A percentile compares a stretch with the other conserved stretches of the same genome.
These are phyloP conservation scores for Saxophila tyrrhenica DNA, from an alignment of 495 filamentous ascomycete genomes.

Conservation along the genomic window DNA sequence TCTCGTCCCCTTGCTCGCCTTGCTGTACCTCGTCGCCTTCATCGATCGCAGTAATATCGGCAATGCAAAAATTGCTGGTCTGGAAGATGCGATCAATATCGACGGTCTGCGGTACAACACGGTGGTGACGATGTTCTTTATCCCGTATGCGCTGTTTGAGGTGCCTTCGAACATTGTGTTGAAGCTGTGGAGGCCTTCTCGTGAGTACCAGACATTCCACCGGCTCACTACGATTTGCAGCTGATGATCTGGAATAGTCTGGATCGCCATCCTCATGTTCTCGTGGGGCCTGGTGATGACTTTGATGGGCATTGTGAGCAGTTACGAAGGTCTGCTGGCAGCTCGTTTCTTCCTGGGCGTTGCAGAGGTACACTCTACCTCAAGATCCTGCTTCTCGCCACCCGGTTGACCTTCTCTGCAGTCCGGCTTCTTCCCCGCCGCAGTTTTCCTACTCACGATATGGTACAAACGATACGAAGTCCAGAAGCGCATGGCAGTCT, in stretches of 20 bases:
- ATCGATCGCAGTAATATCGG: constrained; percentile 16
- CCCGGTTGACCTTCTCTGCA: neutral
- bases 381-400: neutral
- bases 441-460: constrained; percentile 42
- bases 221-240: constrained; percentile 40
- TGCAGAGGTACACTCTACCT: constrained; percentile 31
- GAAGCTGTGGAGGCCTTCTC: constrained; percentile 47
- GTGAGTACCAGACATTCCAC: constrained; percentile 13
- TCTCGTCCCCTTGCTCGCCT: constrained; percentile 8
- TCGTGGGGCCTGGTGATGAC: neutral
- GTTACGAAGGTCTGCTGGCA: constrained; percentile 26
- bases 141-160: constrained; percentile 56
- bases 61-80: constrained; percentile 8
- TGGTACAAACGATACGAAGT: constrained; percentile 40
- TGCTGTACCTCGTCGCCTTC: constrained; percentile 14
- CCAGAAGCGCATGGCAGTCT: constrained; percentile 58
- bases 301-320: neutral
- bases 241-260: constrained; percentile 48
- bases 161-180: constrained; percentile 62
- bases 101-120: constrained; percentile 59
- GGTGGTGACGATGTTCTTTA: constrained; percentile 45
- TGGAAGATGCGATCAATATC: constrained; percentile 24
- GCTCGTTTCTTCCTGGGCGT: constrained; percentile 57
- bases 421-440: constrained; percentile 55
- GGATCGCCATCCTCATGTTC: constrained; percentile 55